Evolutionary conservation across 1,284 basidiomycete genomes (phyloP), one percentile per base, ranked within the genome.

Genomic region (Sanghuangporus weigelae): DNA sequence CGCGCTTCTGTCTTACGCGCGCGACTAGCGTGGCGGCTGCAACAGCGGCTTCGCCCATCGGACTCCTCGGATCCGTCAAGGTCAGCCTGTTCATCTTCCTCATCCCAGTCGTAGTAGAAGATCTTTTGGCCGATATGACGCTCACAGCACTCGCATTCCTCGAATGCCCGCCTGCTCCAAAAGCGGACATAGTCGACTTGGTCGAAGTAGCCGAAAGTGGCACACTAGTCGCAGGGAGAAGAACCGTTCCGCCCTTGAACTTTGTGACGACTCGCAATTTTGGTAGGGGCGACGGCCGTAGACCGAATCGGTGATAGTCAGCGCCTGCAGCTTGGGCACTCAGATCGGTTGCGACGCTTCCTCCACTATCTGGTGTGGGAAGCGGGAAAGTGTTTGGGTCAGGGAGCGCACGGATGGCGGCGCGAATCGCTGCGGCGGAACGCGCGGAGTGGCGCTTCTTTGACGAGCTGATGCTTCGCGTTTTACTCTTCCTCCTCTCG

Each of bases 381-480:
- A 64, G 48, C 10, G 63, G 63, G 58, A 64, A 64, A 3, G 63
- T 64, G 36, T 38, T 64, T 39, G 63, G 63, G 23, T 64, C 63
- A 16, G 63, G 63, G 21, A 64, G 58, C 0, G 63, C 49, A 10
- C 59, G 49, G 35, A 64, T 58, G n/a, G 26, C 63, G 4, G 58
- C 58, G 16, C 50, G 58, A 36, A 59, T 49, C 38, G 40, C 60
- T 46, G 31, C 53, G 21, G 50, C 49, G 19, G 59, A 42, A 16
- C 56, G 57, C n/a, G 56, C 23, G 3, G 57, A 54, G 3, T 55
- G 44, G 23, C 57, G 57, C 16, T 35, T 31, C 49, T 54, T 58
- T n/a, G 31, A 19, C 3, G 57, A 59, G 49, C 31, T 50, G 35
- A 48, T 46, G 14, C 63, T 64, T n/a, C 63, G 36, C 0, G 59